Evolutionary conservation across 2,329 filamentous ascomycete genomes (phyloP).

Genomic region (Talaromyces sp.): DNA sequence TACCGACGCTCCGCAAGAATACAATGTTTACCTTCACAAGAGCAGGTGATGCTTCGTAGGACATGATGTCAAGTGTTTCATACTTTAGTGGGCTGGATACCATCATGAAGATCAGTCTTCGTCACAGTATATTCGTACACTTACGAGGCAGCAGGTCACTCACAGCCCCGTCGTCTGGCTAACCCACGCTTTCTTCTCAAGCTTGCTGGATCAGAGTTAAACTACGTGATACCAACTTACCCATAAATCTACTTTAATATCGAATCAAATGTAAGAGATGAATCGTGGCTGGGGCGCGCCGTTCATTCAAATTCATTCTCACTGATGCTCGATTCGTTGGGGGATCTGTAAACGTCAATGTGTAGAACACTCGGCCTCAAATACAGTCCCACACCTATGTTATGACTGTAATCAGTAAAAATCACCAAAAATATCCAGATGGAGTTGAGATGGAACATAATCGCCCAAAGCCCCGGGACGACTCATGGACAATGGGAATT

Average conservation of each 20-base stretch:
- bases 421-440: not conserved
- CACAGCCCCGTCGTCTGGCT: not conserved
- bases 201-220: not conserved
- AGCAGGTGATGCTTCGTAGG: not conserved
- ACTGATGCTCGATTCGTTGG: not conserved
- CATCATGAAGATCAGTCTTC: not conserved
- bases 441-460: not conserved
- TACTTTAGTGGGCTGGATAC: not conserved
- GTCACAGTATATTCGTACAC: no score
- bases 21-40: not conserved
- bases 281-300: not conserved
- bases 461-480: not conserved
- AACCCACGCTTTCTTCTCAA: not conserved
- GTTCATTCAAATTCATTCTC: not conserved
- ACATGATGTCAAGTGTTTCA: not conserved
- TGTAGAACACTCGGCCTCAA: not conserved
- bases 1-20: not conserved
- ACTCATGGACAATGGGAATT: not conserved
- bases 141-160: not conserved
- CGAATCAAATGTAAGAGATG: not conserved
- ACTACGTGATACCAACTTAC: not conserved
- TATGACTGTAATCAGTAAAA: not conserved
- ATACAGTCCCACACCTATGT: not conserved
- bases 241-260: not conserved
- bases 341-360: no score